Conservation (phyloP, 1,139 yeast species). For the Dujonia santamariae region DNA sequence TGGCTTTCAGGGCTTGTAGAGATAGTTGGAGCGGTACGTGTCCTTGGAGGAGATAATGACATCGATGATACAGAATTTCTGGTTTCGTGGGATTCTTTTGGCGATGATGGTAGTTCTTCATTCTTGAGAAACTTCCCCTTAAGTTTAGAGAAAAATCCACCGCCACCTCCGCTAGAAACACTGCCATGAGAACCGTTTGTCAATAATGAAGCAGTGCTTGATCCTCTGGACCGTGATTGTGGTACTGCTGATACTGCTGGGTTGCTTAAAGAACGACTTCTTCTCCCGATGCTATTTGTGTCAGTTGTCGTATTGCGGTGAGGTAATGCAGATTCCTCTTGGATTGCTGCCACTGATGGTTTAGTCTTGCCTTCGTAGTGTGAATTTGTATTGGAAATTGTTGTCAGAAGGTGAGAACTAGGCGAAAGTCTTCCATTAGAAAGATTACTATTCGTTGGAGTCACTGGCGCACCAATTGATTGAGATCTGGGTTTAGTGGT, state of each 20-base stretch:
- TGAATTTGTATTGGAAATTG: slow-evolving; percentile 35
- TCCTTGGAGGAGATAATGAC: not conserved
- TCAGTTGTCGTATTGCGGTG: not conserved
- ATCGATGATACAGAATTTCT: not conserved
- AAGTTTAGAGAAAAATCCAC: slow-evolving; percentile 37
- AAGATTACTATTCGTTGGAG: no score
- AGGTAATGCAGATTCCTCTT: slow-evolving; percentile 22
- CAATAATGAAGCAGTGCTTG: slow-evolving; percentile 17
- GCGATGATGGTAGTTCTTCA: slow-evolving; percentile 6
- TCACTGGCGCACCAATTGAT: not conserved
- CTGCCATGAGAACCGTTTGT: slow-evolving; percentile 12
- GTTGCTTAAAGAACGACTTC: slow-evolving; percentile 3
- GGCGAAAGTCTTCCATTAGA: no score
- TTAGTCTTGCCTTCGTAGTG: slow-evolving; percentile 28
- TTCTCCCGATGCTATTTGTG: not conserved
- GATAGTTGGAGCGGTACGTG: slow-evolving; percentile 8
- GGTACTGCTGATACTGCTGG: slow-evolving; percentile 7
- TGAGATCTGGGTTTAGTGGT: slow-evolving; percentile 2
- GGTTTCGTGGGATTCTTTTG: not conserved
- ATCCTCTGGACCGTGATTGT: no score
- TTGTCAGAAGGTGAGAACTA: slow-evolving; percentile 25
- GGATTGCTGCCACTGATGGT: slow-evolving; percentile 34
- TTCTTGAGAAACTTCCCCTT: slow-evolving; percentile 30
- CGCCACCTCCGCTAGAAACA: slow-evolving; percentile 14
- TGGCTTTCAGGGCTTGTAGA: no score